Conservation (phyloP, 441 rosid genomes). For the Populus trichocarpa region DNA sequence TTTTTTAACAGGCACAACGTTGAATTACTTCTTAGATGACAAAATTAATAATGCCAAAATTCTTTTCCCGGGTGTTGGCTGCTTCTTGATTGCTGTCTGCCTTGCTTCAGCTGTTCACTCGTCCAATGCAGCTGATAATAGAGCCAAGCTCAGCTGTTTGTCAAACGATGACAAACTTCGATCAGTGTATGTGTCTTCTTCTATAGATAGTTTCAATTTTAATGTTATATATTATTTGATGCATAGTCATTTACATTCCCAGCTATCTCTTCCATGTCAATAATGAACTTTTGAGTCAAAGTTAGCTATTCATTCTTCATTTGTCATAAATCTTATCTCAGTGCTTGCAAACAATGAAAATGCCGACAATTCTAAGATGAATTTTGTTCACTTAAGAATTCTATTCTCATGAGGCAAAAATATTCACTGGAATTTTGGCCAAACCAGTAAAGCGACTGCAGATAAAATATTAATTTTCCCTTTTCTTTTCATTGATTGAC, state of each 20-base stretch:
- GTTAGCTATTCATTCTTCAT: background rate
- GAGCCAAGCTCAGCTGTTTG: conserved; percentile 45
- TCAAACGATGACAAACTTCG: conserved; percentile 25
- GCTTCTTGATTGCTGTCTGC: conserved; percentile 74
- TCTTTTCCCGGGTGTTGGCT: conserved; percentile 78
- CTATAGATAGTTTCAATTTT: background rate
- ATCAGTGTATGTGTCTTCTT: conserved; percentile 31
- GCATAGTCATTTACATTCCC: background rate
- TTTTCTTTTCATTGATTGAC: background rate
- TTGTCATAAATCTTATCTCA: background rate
- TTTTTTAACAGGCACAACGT: conserved; percentile 55
- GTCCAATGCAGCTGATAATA: conserved; percentile 70
- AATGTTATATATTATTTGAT: background rate
- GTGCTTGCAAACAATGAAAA: background rate
- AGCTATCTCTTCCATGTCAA: background rate
- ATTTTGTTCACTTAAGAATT: too few relatives aligned
- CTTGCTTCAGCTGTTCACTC: conserved; percentile 83
- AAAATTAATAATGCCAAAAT: conserved; percentile 72
- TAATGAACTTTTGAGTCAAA: background rate
- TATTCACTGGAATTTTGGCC: background rate
- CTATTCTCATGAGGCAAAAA: background rate
- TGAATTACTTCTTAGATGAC: conserved; percentile 80
- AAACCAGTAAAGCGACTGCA: background rate
- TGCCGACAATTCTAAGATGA: background rate
- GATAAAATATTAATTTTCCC: background rate